These are phyloP conservation scores for Ogataea ganodermae DNA, from an alignment of 805 yeast species.

Conservation along the genomic window DNA sequence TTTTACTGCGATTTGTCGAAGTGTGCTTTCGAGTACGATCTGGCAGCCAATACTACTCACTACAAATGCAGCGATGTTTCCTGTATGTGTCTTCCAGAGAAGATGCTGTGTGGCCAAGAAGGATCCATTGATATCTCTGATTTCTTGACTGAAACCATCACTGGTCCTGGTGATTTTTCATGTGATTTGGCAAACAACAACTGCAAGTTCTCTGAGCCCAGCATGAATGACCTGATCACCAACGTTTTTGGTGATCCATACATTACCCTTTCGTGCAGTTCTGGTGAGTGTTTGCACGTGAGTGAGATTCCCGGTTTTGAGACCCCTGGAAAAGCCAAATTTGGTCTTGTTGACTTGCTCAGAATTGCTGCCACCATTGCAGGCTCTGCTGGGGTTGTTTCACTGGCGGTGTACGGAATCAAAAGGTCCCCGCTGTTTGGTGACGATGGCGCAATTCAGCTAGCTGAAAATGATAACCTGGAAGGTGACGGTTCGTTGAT, in stretches of 20 bases:
- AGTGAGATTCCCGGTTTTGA: constrained; percentile 92
- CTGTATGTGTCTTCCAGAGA: constrained; percentile 90
- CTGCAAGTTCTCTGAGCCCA: constrained; percentile 89
- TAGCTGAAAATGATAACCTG: constrained; percentile 33
- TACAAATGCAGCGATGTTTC: constrained; percentile 75
- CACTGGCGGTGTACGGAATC: constrained; percentile 49
- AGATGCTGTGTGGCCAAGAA: constrained; percentile 89
- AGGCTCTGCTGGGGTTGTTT: constrained; percentile 44
- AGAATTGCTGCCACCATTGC: constrained; percentile 46
- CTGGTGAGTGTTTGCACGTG: constrained; percentile 91
- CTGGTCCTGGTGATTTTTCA: constrained; percentile 89
- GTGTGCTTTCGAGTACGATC: constrained; percentile 73
- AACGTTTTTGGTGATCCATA: constrained; percentile 94
- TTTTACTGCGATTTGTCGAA: constrained; percentile 80
- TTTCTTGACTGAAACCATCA: constrained; percentile 83
- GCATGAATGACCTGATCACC: constrained; percentile 88
- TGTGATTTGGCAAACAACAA: constrained; percentile 65
- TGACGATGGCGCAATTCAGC: constrained; percentile 25
- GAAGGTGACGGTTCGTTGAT: constrained; percentile 42
- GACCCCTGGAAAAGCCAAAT: constrained; percentile 54
- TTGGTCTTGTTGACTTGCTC: constrained; percentile 49
- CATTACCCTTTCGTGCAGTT: constrained; percentile 75
- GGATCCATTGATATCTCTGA: constrained; percentile 96
- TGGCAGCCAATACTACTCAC: constrained; percentile 63
- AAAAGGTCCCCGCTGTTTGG: constrained; percentile 64